phyloP scores from a whole-genome alignment of 768 basidiomycete genomes.

The Boletellus ananas region DNA sequence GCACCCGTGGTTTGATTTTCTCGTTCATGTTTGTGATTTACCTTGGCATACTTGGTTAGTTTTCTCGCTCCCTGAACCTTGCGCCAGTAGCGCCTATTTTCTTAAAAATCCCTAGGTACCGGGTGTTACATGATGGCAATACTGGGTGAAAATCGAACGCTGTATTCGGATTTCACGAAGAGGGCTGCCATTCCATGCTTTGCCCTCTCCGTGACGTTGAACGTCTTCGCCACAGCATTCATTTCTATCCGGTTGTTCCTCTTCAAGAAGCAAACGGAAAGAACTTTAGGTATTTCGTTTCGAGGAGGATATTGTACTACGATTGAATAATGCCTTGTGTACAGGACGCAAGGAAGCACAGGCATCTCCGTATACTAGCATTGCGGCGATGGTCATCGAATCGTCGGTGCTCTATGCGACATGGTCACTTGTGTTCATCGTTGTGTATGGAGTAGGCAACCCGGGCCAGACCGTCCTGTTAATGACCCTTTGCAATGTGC shows the following conservation, averaged over 20 bases:
- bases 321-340: not conserved
- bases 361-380: not conserved
- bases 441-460: not conserved
- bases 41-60: not conserved
- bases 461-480: not conserved
- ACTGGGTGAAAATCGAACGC: not conserved
- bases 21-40: not conserved
- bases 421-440: not conserved
- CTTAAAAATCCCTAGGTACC: not conserved
- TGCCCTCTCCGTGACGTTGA: not conserved
- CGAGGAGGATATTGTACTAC: not conserved
- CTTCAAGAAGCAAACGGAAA: not conserved
- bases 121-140: not conserved
- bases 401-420: not conserved
- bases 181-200: not conserved
- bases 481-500: not conserved
- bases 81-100: not conserved
- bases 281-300: not conserved
- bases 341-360: not conserved
- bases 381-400: not conserved
- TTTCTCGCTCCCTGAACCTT: not conserved
- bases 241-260: not conserved
- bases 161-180: not conserved
- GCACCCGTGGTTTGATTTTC: not conserved
- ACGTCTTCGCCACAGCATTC: not conserved